Conservation (phyloP, 1,284 basidiomycete species). For the Ustilago lituana region DNA sequence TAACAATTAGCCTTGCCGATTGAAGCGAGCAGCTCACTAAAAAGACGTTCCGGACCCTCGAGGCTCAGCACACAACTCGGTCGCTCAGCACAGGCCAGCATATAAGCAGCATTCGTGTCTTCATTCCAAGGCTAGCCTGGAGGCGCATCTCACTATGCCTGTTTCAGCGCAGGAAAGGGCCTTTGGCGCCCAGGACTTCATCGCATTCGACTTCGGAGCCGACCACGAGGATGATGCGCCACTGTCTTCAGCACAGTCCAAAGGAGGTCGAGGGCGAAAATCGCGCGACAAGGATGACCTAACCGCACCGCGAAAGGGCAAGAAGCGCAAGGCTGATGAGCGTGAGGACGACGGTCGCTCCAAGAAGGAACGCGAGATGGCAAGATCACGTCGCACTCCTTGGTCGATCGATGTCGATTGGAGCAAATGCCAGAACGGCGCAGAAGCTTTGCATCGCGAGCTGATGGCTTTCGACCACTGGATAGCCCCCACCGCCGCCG, state of each 20-base stretch:
- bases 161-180: slow-evolving; percentile 26
- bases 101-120: background rate
- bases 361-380: slow-evolving; percentile 74
- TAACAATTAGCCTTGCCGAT: no score
- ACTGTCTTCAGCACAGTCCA: slow-evolving; percentile 9
- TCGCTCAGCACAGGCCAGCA: no score
- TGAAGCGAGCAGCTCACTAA: no score
- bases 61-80: no score
- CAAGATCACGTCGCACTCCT: slow-evolving; percentile 76
- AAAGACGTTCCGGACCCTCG: no score
- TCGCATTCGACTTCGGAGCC: slow-evolving; percentile 56
- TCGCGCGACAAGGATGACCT: slow-evolving; percentile 16
- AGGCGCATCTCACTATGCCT: slow-evolving; percentile 13
- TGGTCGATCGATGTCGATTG: slow-evolving; percentile 83
- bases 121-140: background rate
- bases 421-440: slow-evolving; percentile 79
- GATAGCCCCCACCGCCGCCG: slow-evolving; percentile 84
- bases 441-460: slow-evolving; percentile 68
- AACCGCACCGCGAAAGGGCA: slow-evolving; percentile 25
- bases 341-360: slow-evolving; percentile 68
- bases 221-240: slow-evolving; percentile 25
- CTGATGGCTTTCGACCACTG: slow-evolving; percentile 79
- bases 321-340: slow-evolving; percentile 57
- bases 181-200: slow-evolving; percentile 54
- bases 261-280: slow-evolving; percentile 4